Conservation (phyloP, 129 eudicot genomes). For the Lactuca saligna region DNA sequence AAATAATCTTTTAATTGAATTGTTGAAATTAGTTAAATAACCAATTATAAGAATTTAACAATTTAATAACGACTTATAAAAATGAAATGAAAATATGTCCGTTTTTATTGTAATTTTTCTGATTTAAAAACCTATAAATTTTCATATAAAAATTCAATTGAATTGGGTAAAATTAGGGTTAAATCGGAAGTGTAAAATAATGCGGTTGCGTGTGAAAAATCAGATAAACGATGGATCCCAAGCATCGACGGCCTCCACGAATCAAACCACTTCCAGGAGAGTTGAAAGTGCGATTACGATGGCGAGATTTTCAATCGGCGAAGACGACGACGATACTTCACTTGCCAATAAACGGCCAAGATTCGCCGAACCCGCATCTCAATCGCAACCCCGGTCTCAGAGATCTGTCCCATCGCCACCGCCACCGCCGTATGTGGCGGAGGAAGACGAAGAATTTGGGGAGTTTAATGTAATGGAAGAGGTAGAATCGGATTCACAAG, state of each 20-base stretch:
- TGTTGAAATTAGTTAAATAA: background rate
- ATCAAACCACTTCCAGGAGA: background rate
- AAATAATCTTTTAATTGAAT: too few relatives aligned
- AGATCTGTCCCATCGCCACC: background rate
- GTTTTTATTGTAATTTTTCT: background rate
- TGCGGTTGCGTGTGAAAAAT: slow-evolving; percentile 21
- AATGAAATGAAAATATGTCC: background rate
- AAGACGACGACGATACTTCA: slow-evolving; percentile 41
- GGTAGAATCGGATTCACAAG: slow-evolving; percentile 14
- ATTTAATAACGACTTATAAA: background rate
- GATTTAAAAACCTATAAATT: background rate
- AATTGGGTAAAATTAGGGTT: slow-evolving; percentile 23
- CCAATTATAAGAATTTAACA: background rate
- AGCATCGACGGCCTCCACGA: slow-evolving; percentile 7
- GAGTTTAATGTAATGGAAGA: background rate
- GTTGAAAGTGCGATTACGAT: slow-evolving; percentile 20
- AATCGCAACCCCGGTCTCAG: slow-evolving; percentile 5
- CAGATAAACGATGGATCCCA: slow-evolving; percentile 11
- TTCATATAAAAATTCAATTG: slow-evolving; percentile 2
- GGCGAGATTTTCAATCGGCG: slow-evolving; percentile 54
- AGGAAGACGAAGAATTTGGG: slow-evolving; percentile 15
- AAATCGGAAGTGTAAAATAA: background rate
- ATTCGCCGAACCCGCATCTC: slow-evolving; percentile 14
- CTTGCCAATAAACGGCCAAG: slow-evolving; percentile 32
- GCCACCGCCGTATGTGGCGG: slow-evolving; percentile 5